Evolutionary conservation across 345 rosid species (phyloP).

Genomic region (Noccaea caerulescens): DNA sequence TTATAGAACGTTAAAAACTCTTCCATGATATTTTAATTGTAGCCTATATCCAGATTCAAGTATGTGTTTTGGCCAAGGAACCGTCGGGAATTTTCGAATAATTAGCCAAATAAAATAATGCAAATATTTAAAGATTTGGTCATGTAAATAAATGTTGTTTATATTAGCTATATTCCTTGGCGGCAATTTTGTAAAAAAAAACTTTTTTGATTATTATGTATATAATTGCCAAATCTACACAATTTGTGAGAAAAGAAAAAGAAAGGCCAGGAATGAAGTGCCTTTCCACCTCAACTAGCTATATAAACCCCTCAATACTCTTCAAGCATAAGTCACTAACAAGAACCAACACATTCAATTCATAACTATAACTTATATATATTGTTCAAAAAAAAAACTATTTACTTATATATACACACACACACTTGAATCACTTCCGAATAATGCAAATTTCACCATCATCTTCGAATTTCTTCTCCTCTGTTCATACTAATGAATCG

Average conservation of each 20-base stretch:
- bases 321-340: slow-evolving; percentile 31
- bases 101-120: neutral
- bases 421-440: neutral
- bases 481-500: slow-evolving; percentile 23
- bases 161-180: slow-evolving; percentile 16
- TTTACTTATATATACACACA: too few relatives aligned
- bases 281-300: slow-evolving; percentile 41
- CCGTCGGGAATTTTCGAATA: slow-evolving; percentile 8
- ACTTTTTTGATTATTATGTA: neutral
- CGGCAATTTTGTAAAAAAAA: slow-evolving; percentile 23
- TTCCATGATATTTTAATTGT: neutral
- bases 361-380: slow-evolving; percentile 2
- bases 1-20: neutral
- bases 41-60: neutral
- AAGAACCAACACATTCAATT: slow-evolving; percentile 26
- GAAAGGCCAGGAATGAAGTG: slow-evolving; percentile 31
- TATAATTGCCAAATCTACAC: neutral
- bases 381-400: neutral
- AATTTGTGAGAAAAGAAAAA: slow-evolving; percentile 6
- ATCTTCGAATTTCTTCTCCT: slow-evolving; percentile 14
- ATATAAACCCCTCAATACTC: slow-evolving; percentile 40
- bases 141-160: neutral
- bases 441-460: slow-evolving; percentile 48
- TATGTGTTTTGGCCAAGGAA: slow-evolving; percentile 30
- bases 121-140: neutral